Base-by-base conservation (phyloP, 108 stramenopile genomes). In the Cyclotella baltica region DNA sequence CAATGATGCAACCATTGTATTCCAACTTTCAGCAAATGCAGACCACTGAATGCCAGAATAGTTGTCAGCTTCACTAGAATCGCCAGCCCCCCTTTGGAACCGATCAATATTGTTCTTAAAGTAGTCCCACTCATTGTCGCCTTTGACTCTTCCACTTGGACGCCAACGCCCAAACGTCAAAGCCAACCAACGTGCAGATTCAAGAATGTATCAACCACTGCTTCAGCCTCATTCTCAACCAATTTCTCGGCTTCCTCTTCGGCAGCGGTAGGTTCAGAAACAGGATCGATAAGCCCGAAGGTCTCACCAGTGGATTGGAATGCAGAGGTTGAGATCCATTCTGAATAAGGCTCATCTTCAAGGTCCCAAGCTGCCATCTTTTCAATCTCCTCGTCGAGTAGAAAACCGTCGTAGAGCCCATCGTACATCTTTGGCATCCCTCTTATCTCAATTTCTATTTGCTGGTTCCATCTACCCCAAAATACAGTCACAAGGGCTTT, bases 321-420 rank as follows among this genome's bases (percentile, higher is more conserved):
- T 34, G 72, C 27, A 8, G 1, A 19, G 2, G 35, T 20, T 31
- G 72, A 62, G 0, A 73, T 20, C 72, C 72, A 73, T 19, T 73
- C 72, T 23, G 38, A 2, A 29, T 73, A 36, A 1, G 62, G 46
- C 0, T 33, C 15, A 22, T 62, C 72, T 27, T 38, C 15, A 5
- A 18, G 6, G 10, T 58, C 33, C 55, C 58, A 73, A 27, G 10
- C 46, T 37, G 71, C 37, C 37, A 62, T 34, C 22, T 62, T 50
- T 15, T 73, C 72, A 29, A 73, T 73, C 20, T 73, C 72, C 13
- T 73, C 72, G 10, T 73, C 72, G 0, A 73, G 25, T 0, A 73
- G 35, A 9, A 9, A 3, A 0, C 59, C 72, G 48, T 73, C 72
- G 50, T 73, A 73, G 1, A 73, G 31, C 2, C 48, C 62, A 46